These are phyloP conservation scores for Fusarium nurragi DNA, from an alignment of 2,329 filamentous ascomycete species.

Conservation along the genomic window DNA sequence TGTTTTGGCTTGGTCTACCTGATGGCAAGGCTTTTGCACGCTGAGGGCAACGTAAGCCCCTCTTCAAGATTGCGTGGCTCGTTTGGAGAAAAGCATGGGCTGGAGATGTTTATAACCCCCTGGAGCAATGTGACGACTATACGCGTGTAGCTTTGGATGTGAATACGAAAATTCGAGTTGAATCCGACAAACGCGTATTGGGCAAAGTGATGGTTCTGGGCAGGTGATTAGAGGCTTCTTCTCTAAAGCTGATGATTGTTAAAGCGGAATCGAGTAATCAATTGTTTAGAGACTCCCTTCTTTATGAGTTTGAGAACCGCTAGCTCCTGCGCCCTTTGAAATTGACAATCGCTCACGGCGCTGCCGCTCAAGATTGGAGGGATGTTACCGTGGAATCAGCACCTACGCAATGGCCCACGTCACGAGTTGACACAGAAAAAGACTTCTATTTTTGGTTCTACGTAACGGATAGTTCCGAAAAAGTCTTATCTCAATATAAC, in stretches of 20 bases:
- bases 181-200: constrained; percentile 34
- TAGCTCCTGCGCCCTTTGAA: too few relatives aligned
- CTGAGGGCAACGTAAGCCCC: not conserved
- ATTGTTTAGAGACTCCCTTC: too few relatives aligned
- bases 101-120: not conserved
- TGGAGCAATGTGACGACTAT: not conserved
- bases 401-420: not conserved
- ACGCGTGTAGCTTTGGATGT: constrained; percentile 23
- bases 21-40: not conserved
- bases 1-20: not conserved
- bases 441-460: constrained; percentile 22
- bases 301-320: too few relatives aligned
- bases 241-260: accelerated
- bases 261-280: accelerated
- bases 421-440: not conserved
- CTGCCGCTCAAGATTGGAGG: too few relatives aligned
- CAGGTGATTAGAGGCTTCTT: not conserved
- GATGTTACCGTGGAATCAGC: too few relatives aligned
- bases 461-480: constrained; percentile 1
- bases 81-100: not conserved
- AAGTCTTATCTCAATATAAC: not conserved
- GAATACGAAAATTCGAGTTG: constrained; percentile 32
- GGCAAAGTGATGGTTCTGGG: not conserved
- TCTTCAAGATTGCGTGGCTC: too few relatives aligned
- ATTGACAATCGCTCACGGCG: too few relatives aligned